These are phyloP conservation scores for Linderniella brevidens DNA, from an alignment of 257 asterid genomes.

Conservation along the genomic window DNA sequence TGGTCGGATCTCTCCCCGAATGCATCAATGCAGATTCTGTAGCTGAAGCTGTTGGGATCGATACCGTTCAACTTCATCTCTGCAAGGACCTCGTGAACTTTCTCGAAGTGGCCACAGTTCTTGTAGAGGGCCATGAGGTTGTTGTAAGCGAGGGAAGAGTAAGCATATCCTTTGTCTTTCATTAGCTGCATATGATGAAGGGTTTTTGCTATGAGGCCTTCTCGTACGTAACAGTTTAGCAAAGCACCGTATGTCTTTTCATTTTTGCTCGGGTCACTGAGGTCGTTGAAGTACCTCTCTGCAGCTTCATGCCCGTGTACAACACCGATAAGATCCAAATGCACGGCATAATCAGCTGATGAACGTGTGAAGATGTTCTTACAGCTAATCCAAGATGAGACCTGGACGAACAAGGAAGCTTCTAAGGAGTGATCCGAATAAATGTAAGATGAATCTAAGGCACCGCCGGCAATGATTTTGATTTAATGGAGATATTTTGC, in stretches of 20 bases:
- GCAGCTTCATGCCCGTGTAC: conserved; percentile 39
- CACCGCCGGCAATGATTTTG: no score
- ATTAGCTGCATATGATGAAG: conserved; percentile 36
- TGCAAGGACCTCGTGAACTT: conserved; percentile 24
- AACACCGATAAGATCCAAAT: conserved; percentile 43
- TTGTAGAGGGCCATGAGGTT: conserved; percentile 49
- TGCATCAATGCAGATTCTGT: conserved; percentile 35
- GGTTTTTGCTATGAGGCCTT: conserved; percentile 21
- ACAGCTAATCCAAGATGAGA: conserved; percentile 34
- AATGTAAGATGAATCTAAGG: no score
- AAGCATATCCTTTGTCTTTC: conserved; percentile 31
- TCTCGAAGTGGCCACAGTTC: conserved; percentile 26
- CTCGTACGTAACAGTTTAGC: conserved; percentile 35
- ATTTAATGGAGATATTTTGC: no score
- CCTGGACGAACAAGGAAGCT: conserved; percentile 17
- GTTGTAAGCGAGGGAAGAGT: conserved; percentile 31
- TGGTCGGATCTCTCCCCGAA: conserved; percentile 34
- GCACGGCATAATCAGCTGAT: conserved; percentile 41
- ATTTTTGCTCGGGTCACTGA: conserved; percentile 20
- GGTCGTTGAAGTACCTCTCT: conserved; percentile 25
- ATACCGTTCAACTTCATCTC: conserved; percentile 39
- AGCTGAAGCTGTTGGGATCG: conserved; percentile 37
- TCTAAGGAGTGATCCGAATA: no score
- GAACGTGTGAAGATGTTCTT: conserved; percentile 16
- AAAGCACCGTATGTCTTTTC: conserved; percentile 48